Base-by-base conservation (phyloP, 1,284 basidiomycete species). In the Ceratobasidium sp. region DNA sequence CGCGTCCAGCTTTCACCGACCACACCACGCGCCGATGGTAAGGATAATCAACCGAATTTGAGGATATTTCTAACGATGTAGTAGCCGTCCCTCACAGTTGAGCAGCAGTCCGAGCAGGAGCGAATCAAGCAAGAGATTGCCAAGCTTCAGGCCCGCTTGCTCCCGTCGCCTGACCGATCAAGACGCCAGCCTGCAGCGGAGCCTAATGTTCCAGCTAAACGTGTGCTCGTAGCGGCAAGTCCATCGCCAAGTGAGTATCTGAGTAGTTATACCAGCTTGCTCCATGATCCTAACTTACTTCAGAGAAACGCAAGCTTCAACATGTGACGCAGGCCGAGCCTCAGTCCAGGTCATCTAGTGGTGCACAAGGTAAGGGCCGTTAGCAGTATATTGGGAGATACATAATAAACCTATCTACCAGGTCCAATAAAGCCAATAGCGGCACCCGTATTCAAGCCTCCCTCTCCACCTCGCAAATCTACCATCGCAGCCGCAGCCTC, bases 231-330 rank as follows among this genome's bases (percentile, higher is more conserved):
- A 54, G 67, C 77, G 8, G 61, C 64, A n/a, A 76, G 74, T 19
- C 77, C 77, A 15, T 78, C 77, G 8, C 77, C 77, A 37, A 78
- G 77, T 78, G 34, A 66, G 74, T 17, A 29, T 6, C 0, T 32
- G 11, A 15, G 15, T 37, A 4, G 19, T 15, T 15, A 37, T 22
- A 22, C 17, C 29, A 2, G 5, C 37, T 34, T 61, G 37, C 37
- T 37, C 37, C 37, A 37, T 56, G 32, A 69, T 17, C 34, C 15
- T 52, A 4, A 5, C 22, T 17, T 34, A 9, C 1, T 17, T 67
- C 25, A 57, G 62, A 70, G 44, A 68, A 17, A 67, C 74, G 76
- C 43, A 76, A 76, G 46, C 57, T 69, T 25, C 77, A 71, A 57
- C 66, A 76, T 64, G 77, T 61, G 15, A n/a, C 49, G 1, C 56